Evolutionary conservation across 768 basidiomycete species (phyloP).

Genomic region (Agrocybe pediades): DNA sequence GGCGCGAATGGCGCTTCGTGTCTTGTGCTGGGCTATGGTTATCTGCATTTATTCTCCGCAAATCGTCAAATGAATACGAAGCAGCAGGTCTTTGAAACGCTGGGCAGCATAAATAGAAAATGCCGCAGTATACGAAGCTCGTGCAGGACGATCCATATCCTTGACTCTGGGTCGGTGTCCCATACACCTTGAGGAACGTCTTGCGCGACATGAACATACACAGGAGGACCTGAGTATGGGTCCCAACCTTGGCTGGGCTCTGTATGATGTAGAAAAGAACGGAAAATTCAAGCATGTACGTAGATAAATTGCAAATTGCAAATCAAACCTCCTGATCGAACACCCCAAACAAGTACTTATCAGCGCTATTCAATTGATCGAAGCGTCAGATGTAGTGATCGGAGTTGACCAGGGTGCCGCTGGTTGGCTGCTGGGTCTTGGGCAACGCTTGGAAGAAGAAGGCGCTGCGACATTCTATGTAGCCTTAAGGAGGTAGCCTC

Average conservation of each 20-base stretch:
- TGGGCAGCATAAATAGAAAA: too few species aligned
- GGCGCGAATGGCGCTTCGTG: too few species aligned
- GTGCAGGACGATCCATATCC: too few species aligned
- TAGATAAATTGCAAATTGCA: background rate
- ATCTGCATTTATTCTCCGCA: too few species aligned
- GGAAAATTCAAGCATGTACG: background rate
- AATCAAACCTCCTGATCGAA: constrained; percentile 11
- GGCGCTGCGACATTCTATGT: constrained; percentile 4
- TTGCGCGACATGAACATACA: too few species aligned
- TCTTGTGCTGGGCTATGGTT: too few species aligned
- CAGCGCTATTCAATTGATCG: constrained; percentile 16
- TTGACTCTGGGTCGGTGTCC: too few species aligned
- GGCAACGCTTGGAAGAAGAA: background rate
- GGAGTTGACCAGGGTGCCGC: constrained; percentile 16
- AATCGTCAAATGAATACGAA: too few species aligned
- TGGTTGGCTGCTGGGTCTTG: background rate
- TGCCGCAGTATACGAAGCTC: too few species aligned
- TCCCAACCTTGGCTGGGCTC: constrained; percentile 4
- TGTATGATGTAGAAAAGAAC: constrained; percentile 1
- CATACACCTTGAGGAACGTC: too few species aligned
- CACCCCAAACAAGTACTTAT: background rate
- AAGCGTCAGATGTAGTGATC: constrained; percentile 16
- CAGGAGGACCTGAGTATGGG: too few species aligned
- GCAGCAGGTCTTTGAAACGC: too few species aligned
- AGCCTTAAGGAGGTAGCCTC: constrained; percentile 19